A percentile compares a stretch with the other conserved stretches of the same genome.
These are phyloP conservation scores for Beauveria bassiana DNA, from an alignment of 2,329 filamentous ascomycete genomes.

Conservation along the genomic window DNA sequence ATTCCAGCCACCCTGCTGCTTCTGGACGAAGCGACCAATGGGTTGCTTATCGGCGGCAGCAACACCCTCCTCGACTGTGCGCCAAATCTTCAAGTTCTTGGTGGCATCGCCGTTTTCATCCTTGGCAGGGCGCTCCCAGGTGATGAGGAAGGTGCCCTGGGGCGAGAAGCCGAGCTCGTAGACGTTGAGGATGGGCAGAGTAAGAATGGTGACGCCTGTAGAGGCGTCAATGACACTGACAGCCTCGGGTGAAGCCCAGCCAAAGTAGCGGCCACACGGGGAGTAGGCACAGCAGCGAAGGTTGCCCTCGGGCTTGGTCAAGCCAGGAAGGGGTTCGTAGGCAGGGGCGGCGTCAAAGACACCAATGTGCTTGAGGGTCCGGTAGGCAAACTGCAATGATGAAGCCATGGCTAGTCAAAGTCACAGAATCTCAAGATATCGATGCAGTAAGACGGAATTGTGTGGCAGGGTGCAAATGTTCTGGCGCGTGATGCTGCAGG, in stretches of 20 bases:
- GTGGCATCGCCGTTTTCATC: conserved; percentile 87
- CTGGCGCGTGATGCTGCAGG: conserved; percentile 11
- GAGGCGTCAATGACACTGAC: conserved; percentile 81
- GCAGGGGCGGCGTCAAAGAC: conserved; percentile 84
- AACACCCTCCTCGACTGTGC: conserved; percentile 62
- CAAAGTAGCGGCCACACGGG: conserved; percentile 90
- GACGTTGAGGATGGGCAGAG: conserved; percentile 72
- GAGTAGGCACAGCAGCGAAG: conserved; percentile 94
- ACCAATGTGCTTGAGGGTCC: conserved; percentile 94
- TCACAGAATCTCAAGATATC: conserved; percentile 48
- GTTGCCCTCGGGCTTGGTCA: conserved; percentile 83
- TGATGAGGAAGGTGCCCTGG: conserved; percentile 84
- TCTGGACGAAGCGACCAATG: conserved; percentile 88
- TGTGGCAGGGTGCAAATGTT: conserved; percentile 10
- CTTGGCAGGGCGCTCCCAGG: conserved; percentile 90
- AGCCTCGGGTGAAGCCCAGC: conserved; percentile 82
- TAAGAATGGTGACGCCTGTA: conserved; percentile 64
- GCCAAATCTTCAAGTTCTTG: conserved; percentile 98
- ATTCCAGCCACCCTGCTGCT: conserved; percentile 93
- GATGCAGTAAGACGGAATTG: conserved; percentile 18
- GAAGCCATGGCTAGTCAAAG: conserved; percentile 92
- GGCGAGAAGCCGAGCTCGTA: conserved; percentile 95
- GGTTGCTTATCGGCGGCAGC: conserved; percentile 60
- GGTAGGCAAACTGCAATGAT: conserved; percentile 92
- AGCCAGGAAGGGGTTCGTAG: conserved; percentile 79